These are phyloP conservation scores for Daldinia childiae DNA, from an alignment of 495 filamentous ascomycete genomes.

Conservation along the genomic window DNA sequence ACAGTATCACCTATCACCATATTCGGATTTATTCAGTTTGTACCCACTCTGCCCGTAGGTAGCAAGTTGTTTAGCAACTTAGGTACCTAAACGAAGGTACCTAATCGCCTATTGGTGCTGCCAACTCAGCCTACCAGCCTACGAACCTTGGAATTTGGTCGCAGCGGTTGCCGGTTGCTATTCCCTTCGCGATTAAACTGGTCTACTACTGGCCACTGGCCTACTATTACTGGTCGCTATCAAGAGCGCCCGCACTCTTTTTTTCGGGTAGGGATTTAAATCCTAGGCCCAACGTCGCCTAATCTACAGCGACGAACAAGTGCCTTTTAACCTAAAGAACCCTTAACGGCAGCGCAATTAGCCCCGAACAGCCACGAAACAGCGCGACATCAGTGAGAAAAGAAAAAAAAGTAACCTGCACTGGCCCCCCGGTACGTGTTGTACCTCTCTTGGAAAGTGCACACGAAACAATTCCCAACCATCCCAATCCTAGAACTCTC, in stretches of 20 bases:
- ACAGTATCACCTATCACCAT: too few relatives aligned
- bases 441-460: slow-evolving; percentile 29
- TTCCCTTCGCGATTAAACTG: not conserved
- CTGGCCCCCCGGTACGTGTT: not conserved
- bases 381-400: not conserved
- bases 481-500: slow-evolving; percentile 21
- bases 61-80: not conserved
- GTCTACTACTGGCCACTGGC: too few relatives aligned
- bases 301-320: not conserved
- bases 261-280: not conserved
- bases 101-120: not conserved
- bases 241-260: not conserved
- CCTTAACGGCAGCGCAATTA: slow-evolving; percentile 14
- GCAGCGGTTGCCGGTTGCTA: not conserved
- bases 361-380: not conserved
- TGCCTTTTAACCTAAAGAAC: slow-evolving; percentile 1
- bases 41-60: not conserved
- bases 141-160: not conserved
- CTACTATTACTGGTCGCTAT: not conserved
- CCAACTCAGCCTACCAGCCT: slow-evolving; percentile 6
- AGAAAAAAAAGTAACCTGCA: slow-evolving; percentile 1
- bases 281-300: slow-evolving; percentile 4
- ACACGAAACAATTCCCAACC: slow-evolving; percentile 37
- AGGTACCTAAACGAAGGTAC: slow-evolving; percentile 7
- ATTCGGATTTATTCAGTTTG: not conserved